Conservation (phyloP, 257 asterid species). For the Cinchona pubescens region DNA sequence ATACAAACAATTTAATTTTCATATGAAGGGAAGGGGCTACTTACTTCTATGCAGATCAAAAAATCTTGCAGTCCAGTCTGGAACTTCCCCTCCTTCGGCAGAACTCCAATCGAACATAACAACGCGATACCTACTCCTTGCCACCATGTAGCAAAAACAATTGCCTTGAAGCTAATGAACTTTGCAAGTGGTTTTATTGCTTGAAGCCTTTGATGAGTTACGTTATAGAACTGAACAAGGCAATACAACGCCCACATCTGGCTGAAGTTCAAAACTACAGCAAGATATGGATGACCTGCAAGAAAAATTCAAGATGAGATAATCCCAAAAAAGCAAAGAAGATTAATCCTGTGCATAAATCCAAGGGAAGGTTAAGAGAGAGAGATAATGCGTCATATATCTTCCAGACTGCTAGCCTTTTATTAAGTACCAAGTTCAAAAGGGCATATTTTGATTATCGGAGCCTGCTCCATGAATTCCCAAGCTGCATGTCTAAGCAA, state of each 20-base stretch:
- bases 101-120: conserved; percentile 48
- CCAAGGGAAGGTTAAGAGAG: background rate
- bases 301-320: conserved; percentile 6
- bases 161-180: conserved; percentile 94
- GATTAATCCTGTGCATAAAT: background rate
- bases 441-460: background rate
- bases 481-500: background rate
- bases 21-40: background rate
- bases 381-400: background rate
- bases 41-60: conserved; percentile 79
- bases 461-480: background rate
- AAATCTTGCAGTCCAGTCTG: conserved; percentile 81
- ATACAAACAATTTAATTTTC: background rate
- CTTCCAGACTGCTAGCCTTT: background rate
- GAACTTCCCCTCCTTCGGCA: conserved; percentile 62
- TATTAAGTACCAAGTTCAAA: background rate
- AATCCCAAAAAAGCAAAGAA: conserved; percentile 6
- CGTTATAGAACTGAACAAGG: conserved; percentile 85
- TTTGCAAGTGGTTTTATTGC: conserved; percentile 91
- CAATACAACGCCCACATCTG: conserved; percentile 98
- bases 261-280: conserved; percentile 77
- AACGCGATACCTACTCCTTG: conserved; percentile 93
- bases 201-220: conserved; percentile 59
- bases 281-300: conserved; percentile 85
- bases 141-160: conserved; percentile 99